phyloP scores from a whole-genome alignment of 1,284 basidiomycete species.

The Tilletia caries region DNA sequence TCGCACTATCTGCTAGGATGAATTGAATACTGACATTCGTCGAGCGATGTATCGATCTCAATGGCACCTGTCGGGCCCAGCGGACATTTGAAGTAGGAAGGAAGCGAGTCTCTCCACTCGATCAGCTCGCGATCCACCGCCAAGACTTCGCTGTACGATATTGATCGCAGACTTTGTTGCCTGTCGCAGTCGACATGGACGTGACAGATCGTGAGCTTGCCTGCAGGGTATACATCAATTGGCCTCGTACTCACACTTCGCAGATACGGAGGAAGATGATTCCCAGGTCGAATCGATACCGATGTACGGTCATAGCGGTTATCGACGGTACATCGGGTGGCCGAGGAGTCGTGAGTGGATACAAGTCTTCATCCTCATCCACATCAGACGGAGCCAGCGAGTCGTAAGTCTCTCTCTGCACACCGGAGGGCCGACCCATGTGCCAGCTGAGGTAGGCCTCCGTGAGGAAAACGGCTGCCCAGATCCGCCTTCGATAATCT shows the following conservation, averaged over 20 bases:
- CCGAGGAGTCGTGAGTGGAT: background rate
- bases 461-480: constrained; percentile 75
- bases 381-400: background rate
- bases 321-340: background rate
- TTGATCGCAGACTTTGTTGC: background rate
- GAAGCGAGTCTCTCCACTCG: constrained; percentile 5
- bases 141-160: background rate
- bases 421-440: background rate
- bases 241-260: background rate
- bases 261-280: constrained; percentile 4
- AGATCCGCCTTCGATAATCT: constrained; percentile 84
- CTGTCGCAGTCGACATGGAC: background rate
- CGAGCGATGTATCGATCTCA: constrained; percentile 10
- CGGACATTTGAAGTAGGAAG: constrained; percentile 6
- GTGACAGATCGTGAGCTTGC: background rate
- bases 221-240: background rate
- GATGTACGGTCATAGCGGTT: background rate
- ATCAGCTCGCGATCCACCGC: constrained; percentile 9
- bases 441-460: constrained; percentile 7
- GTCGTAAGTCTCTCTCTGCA: background rate
- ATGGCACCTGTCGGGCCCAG: constrained; percentile 6
- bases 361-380: constrained; percentile 7
- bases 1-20: background rate
- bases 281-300: constrained; percentile 2
- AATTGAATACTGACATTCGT: background rate